phyloP scores from a whole-genome alignment of 2,329 filamentous ascomycete genomes.

The Cordyceps tenuipes region DNA sequence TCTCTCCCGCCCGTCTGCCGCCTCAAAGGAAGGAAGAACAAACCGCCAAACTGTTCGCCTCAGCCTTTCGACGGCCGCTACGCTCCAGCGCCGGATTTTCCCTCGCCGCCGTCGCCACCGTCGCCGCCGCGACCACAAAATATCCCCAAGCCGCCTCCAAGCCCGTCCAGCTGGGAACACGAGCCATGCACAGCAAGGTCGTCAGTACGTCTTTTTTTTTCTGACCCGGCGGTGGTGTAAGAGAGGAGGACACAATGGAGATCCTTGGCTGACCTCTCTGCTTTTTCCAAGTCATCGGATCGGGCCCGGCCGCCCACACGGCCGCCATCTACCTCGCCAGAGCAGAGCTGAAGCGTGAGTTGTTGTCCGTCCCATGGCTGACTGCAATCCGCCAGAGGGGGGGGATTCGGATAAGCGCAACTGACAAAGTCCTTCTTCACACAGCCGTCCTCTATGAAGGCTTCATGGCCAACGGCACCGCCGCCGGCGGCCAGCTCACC shows the following conservation, averaged over 20 bases:
- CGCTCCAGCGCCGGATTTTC: slow-evolving; percentile 68
- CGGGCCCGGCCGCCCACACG: slow-evolving; percentile 93
- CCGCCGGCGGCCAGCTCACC: slow-evolving; percentile 91
- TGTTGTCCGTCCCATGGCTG: neutral
- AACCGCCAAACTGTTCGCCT: slow-evolving; percentile 89
- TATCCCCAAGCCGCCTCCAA: slow-evolving; percentile 2
- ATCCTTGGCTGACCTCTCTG: neutral
- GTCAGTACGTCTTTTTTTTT: slow-evolving; percentile 55
- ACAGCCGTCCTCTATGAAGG: slow-evolving; percentile 88
- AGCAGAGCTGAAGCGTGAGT: slow-evolving; percentile 77
- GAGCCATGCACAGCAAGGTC: slow-evolving; percentile 86
- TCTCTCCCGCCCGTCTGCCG: neutral
- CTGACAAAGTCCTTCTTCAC: slow-evolving; percentile 11
- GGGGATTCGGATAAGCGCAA: neutral
- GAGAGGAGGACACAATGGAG: neutral
- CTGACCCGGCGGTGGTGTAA: neutral
- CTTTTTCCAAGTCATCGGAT: slow-evolving; percentile 60
- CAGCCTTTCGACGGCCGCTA: slow-evolving; percentile 65
- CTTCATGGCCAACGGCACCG: slow-evolving; percentile 94
- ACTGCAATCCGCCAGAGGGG: too few relatives aligned
- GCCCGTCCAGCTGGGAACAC: slow-evolving; percentile 28
- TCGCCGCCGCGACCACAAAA: slow-evolving; percentile 29
- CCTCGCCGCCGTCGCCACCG: slow-evolving; percentile 55
- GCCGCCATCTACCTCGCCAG: slow-evolving; percentile 93
- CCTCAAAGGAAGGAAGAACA: slow-evolving; percentile 24